Base-by-base conservation (phyloP, 2,329 filamentous ascomycete genomes). In the Cytospora schulzeri region DNA sequence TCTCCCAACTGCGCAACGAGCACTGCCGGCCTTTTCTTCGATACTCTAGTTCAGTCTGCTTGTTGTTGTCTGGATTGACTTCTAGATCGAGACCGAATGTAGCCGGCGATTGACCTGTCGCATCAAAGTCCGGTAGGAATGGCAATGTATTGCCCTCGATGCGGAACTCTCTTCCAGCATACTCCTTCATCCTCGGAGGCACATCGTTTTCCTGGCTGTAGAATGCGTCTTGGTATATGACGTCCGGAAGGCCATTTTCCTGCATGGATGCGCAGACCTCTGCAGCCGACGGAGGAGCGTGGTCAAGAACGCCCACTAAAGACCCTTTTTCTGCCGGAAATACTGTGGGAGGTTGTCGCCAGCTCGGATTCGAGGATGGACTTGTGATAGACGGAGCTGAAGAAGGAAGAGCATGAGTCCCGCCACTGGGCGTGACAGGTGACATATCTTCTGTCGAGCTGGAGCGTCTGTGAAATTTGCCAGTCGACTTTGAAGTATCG, bases 191-290 rank as follows among this genome's bases (percentile, higher is more conserved):
- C 60, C 89, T 85, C 48, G 89, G 83, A 15, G 93, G 93, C 0
- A 97, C 90, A 76, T 98, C 95, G 58, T 82, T 83, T 67, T 96
- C 92, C 31, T 91, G 83, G 70, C 93, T 91, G 73, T 97, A 98
- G 71, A 89, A 93, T 0, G 93, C 89, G 72, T 93, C 88, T 74
- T 93, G 91, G 68, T 97, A 96, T 57, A 97, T 84, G 17, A 91
- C 83, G 64, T 88, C 81, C 0, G 91, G 90, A 11, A 88, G 77
- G 15, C 82, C 82, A 64, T 81, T 76, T n/a, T 80, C 73, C 69
- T 81, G 76, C 74, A 92, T 82, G 0, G 87, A 89, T 1, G 78
- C 77, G 3, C 78, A 72, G 1, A 92, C 79, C 69, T 80, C 83
- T 29, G 68, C 66, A 1, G 62, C 63, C 12, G 74, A 71, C 1